Base-by-base conservation (phyloP, 2,329 filamentous ascomycete genomes). In the Penicillium sp. region DNA sequence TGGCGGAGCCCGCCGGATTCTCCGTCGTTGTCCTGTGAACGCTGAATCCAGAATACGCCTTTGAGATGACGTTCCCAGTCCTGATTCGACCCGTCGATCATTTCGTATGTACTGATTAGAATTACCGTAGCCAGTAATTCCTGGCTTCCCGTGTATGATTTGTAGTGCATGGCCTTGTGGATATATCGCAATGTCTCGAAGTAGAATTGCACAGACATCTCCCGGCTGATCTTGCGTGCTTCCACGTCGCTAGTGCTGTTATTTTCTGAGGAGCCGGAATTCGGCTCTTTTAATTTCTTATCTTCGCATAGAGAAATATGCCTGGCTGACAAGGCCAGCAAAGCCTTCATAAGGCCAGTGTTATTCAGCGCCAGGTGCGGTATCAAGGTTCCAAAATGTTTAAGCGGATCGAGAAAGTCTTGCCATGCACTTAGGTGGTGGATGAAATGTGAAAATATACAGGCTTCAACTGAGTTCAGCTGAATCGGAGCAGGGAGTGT, bases 31-130 rank as follows among this genome's bases (percentile, higher is more conserved):
- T 84, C 77, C 52, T 84, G 82, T 0, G 79, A 83, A n/a, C 83
- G 72, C 56, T 86, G 80, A 16, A 87, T 86, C 81, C 83, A 86
- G 61, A 86, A 87, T 0, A 86, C 82, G 0, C 84, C 84, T 63
- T 85, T 82, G 0, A 87, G 71, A 64, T 87, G 84, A 2, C 82
- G 73, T 59, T 86, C 81, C 84, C 84, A 87, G 46, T 77, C 78
- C 67, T 80, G 66, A 18, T 78, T 77, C 5, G 79, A 78, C 3
- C 78, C 80, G 52, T 84, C 81, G n/a, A 86, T 78, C 84, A 87
- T 87, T 67, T 87, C 84, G 61, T 86, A 87, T 0, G 82, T 83
- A 12, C 81, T 84, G 28, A 87, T 81, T 16, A 86, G 75, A 0
- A 86, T 70, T 0, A 82, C 79, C 0, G 83, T 87, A 0, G 81